Evolutionary conservation across 108 stramenopile species (phyloP), one percentile per base, ranked within the genome.

Genomic region (Stephanodiscus triporus): DNA sequence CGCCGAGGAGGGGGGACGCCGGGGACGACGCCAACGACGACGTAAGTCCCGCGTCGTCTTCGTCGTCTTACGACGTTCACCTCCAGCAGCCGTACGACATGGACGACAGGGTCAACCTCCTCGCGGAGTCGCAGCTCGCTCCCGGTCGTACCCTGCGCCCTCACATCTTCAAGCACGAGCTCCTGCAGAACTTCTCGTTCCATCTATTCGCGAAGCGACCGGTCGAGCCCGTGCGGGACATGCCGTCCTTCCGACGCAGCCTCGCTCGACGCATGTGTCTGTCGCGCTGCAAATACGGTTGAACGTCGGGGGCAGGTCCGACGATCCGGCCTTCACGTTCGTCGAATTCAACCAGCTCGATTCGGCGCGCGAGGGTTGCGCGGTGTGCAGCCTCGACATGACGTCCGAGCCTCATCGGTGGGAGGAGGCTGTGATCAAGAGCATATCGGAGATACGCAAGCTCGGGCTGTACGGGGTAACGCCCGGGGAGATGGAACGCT

Each of bases 261-360:
- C 75, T 97, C 26, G 96, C 97, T 38, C 84, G 96, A 23, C 88
- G 98, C 9, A 88, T 98, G 24, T 96, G 93, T 32, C 84, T 98
- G 91, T 96, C 6, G 97, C 98, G 0, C 73, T 98, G 42, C 98
- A 98, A 74, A 97, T 98, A 75, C 92, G 98, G 11, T 78, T 98
- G 29, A 97, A 97, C 65, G 98, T 98, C 48, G 91, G 90, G 40
- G 92, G 95, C 19, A 81, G 94, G 55, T 85, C 85, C 54, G 93
- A 93, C 32, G 95, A 97, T 73, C 98, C 97, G 2, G 94, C 96
- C 7, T 98, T 97, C 72, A 97, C 96, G 19, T 97, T 97, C 87
- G 95, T 97, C 11, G 98, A 97, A 83, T 97, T 98, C 83, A 97
- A 98, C 76, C 96, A 97, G 82, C 87, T 98, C 6, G 97, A 98